Percentiles rank a stretch among this genome's conserved stretches.
Conservation (phyloP, 306 rosid genomes). For the Medicago arabica region DNA sequence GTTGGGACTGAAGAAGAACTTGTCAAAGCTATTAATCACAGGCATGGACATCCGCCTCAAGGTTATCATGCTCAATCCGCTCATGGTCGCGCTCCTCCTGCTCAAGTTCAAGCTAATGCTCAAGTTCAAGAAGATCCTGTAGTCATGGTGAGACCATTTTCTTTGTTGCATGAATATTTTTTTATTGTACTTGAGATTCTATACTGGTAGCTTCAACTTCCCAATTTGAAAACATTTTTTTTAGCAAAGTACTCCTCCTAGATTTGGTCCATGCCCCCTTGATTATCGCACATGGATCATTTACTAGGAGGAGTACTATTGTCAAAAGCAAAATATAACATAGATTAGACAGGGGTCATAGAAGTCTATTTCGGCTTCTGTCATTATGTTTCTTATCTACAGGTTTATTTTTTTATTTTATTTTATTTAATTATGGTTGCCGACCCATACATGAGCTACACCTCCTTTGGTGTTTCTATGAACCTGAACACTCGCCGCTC, state of each 20-base stretch:
- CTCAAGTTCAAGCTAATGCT: conserved; percentile 1
- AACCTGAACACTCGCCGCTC: too few relatives aligned
- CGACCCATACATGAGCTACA: too few relatives aligned
- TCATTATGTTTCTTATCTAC: background rate
- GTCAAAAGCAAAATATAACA: background rate
- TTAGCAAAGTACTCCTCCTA: conserved; percentile 1
- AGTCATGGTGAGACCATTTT: conserved; percentile 42
- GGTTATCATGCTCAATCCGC: conserved; percentile 15
- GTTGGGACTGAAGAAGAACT: conserved; percentile 40
- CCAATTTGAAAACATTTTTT: background rate
- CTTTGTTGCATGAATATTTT: background rate
- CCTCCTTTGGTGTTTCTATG: too few relatives aligned
- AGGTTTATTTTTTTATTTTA: too few relatives aligned
- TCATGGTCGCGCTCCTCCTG: conserved; percentile 35
- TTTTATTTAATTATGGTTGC: too few relatives aligned
- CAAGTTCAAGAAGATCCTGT: conserved; percentile 39
- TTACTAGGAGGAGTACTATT: conserved; percentile 13
- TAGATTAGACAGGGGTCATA: background rate
- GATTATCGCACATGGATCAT: conserved; percentile 52
- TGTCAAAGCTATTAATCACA: background rate
- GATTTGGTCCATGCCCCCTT: conserved; percentile 54
- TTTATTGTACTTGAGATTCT: conserved; percentile 9
- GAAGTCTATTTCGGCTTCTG: background rate
- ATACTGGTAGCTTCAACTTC: conserved; percentile 9
- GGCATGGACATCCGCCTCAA: conserved; percentile 21